Evolutionary conservation across 805 yeast species (phyloP).

Genomic region (Torulaspora delbrueckii): DNA sequence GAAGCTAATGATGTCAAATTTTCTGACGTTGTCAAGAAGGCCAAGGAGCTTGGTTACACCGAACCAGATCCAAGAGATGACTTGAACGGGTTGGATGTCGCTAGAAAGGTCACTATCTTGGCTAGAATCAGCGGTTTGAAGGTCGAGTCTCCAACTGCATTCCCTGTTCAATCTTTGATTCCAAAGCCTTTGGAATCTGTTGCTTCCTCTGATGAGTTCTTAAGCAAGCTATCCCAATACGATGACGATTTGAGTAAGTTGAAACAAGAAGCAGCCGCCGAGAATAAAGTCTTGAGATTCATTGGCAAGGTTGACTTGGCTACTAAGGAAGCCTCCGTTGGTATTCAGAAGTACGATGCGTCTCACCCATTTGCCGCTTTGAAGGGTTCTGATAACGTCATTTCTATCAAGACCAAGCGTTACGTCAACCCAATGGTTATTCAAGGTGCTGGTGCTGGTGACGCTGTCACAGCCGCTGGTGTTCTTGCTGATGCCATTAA

Average conservation of each 20-base stretch:
- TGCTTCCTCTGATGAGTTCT: constrained; percentile 67
- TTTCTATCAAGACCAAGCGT: constrained; percentile 86
- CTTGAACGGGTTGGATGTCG: constrained; percentile 95
- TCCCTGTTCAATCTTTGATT: constrained; percentile 90
- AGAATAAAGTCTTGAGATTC: constrained; percentile 85
- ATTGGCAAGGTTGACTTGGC: constrained; percentile 86
- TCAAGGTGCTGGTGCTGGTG: constrained; percentile 97
- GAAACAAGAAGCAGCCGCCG: constrained; percentile 74
- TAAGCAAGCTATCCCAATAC: constrained; percentile 73
- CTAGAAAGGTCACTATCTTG: constrained; percentile 94
- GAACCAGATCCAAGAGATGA: constrained; percentile 99
- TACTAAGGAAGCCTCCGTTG: constrained; percentile 69
- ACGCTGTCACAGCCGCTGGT: constrained; percentile 76
- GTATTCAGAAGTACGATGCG: constrained; percentile 77
- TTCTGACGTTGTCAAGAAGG: constrained; percentile 83
- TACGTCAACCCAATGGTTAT: constrained; percentile 88
- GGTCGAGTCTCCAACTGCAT: constrained; percentile 82
- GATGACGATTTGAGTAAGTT: constrained; percentile 74
- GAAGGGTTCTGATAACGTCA: constrained; percentile 94
- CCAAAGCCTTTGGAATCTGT: constrained; percentile 79
- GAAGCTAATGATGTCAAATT: constrained; percentile 61
- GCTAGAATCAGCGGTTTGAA: constrained; percentile 87
- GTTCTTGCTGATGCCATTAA: constrained; percentile 90
- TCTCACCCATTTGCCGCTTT: constrained; percentile 95
- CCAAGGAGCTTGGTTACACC: constrained; percentile 89